phyloP scores from a whole-genome alignment of 495 filamentous ascomycete species.

The Amorphotheca resinae region DNA sequence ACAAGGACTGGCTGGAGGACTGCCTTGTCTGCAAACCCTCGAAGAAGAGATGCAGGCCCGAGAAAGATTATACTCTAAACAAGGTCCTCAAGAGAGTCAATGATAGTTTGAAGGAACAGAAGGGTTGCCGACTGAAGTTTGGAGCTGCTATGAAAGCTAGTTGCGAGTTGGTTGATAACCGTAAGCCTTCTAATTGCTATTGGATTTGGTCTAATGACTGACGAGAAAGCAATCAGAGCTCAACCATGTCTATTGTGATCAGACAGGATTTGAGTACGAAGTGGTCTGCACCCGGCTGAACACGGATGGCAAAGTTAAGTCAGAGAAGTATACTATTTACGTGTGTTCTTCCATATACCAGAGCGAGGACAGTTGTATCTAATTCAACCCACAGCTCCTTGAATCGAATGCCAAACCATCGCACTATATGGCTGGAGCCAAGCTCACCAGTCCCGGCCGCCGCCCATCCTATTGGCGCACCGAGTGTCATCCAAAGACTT shows the following conservation, averaged over 20 bases:
- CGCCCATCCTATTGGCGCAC: constrained; percentile 20
- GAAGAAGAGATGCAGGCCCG: constrained; percentile 15
- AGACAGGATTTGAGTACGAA: constrained; percentile 35
- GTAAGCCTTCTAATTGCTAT: constrained; percentile 10
- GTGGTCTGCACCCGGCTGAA: constrained; percentile 32
- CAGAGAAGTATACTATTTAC: constrained; percentile 16
- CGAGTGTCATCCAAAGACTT: constrained; percentile 14
- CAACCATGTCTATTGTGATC: constrained; percentile 36
- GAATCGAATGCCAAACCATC: constrained; percentile 33
- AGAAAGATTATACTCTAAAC: constrained; percentile 34
- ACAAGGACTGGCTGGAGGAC: constrained; percentile 51
- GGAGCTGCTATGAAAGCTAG: constrained; percentile 14
- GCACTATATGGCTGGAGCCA: constrained; percentile 29
- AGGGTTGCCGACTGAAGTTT: constrained; percentile 21
- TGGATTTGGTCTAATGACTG: neutral
- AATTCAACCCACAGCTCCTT: constrained; percentile 27
- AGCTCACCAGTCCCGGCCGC: constrained; percentile 24
- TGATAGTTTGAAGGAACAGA: constrained; percentile 18
- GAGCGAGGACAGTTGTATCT: neutral
- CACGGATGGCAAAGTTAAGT: constrained; percentile 10
- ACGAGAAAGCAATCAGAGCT: constrained; percentile 16
- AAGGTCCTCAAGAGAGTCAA: constrained; percentile 25
- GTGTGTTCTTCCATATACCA: constrained; percentile 2
- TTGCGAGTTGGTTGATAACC: constrained; percentile 17
- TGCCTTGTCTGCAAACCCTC: constrained; percentile 24